These are phyloP conservation scores for Albophoma yamanashiensis DNA, from an alignment of 2,329 filamentous ascomycete genomes.

Conservation along the genomic window DNA sequence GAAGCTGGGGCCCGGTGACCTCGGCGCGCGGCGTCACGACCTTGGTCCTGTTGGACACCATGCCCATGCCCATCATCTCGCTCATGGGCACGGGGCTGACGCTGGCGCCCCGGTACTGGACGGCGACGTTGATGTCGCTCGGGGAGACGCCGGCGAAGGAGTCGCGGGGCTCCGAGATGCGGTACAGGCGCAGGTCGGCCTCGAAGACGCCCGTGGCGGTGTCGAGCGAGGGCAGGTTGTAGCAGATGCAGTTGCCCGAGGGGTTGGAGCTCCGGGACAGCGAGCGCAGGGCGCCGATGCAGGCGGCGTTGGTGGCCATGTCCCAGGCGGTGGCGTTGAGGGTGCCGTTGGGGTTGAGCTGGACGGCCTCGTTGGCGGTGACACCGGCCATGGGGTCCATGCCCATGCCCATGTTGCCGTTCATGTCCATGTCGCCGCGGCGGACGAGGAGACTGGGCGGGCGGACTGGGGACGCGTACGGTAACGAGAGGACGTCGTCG, in stretches of 20 bases:
- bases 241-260: constrained; percentile 70
- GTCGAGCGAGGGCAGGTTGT: constrained; percentile 66
- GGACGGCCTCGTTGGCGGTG: constrained; percentile 14
- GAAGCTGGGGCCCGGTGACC: constrained; percentile 23
- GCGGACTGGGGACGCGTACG: constrained; percentile 12
- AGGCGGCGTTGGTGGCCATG: constrained; percentile 43
- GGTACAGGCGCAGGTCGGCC: constrained; percentile 66
- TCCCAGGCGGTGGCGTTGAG: constrained; percentile 49
- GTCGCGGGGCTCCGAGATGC: constrained; percentile 49
- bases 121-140: constrained; percentile 41
- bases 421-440: not conserved
- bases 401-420: not conserved
- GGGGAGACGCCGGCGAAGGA: constrained; percentile 40
- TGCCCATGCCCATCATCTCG: constrained; percentile 14
- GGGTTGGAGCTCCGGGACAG: constrained; percentile 56
- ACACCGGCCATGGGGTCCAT: not conserved
- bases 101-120: constrained; percentile 42
- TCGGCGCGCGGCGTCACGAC: constrained; percentile 2
- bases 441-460: constrained; percentile 5
- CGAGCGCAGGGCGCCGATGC: constrained; percentile 40
- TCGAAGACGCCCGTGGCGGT: constrained; percentile 59
- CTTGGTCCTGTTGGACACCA: constrained; percentile 9
- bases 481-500: constrained; percentile 18
- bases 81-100: constrained; percentile 16
- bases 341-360: constrained; percentile 29